Base-by-base conservation (phyloP, 768 basidiomycete species). In the Suillus hirtellus region DNA sequence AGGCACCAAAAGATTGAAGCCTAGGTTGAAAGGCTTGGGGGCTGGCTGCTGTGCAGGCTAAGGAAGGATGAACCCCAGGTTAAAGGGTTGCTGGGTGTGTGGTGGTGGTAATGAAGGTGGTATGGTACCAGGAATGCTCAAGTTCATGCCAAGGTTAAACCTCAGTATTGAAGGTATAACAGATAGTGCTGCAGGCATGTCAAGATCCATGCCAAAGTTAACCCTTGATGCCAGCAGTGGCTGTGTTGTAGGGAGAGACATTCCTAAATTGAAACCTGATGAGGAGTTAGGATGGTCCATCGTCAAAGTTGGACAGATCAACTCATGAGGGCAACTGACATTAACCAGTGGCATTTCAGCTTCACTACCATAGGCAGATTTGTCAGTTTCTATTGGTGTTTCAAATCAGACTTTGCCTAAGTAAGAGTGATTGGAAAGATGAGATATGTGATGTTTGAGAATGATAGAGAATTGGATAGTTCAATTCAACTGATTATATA, bases 21-120 rank as follows among this genome's bases (percentile, higher is more conserved):
- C 31, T 5, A 31, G 31, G 31, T 31, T 31, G 31, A 31, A 31
- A 4, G 4, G 31, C 31, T 5, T 31, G 31, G 31, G 31, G 31
- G 31, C 31, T 31, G 31, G 31, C 31, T 31, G 31, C 31, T 31
- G 31, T 31, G 31, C 31, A 3, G 31, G 31, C 31, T 31, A 5
- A 31, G 31, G 31, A 31, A 46, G 10, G 10, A n/a, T 4, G 4
- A 47, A 47, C 21, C 46, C 46, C 0, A 47, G n/a, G 46, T 47
- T 47, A 11, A 21, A 47, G 2, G 21, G n/a, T 6, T 47, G n/a
- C 4, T 11, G n/a, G 46, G 46, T 47, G 10, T 21, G 46, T 4
- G 12, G 11, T 0, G 4, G 4, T 0, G 10, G 19, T n/a, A 3
- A 44, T 44, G 19, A 1, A 19, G 19, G 19, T 0, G 0, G 19